A percentile compares a stretch with the other conserved stretches of the same genome.
These are phyloP conservation scores for Saccharum hybrid DNA, from an alignment of 202 grass and related monocot genomes.

Conservation along the genomic window DNA sequence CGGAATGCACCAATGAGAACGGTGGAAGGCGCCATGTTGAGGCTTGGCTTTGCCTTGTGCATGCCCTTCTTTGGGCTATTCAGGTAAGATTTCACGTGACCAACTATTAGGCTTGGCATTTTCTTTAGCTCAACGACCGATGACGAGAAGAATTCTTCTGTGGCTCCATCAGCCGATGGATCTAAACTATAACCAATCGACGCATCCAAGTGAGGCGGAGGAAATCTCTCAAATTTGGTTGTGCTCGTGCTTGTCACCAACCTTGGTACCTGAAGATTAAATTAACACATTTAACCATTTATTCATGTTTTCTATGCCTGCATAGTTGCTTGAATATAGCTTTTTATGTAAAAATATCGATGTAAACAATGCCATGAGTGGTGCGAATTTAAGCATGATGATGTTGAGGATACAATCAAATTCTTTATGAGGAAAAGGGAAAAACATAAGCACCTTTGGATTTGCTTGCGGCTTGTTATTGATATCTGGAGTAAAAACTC, in stretches of 20 bases:
- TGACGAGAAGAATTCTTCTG: slow-evolving; percentile 65
- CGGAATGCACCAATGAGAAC: slow-evolving; percentile 81
- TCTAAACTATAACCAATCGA: slow-evolving; percentile 69
- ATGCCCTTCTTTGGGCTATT: slow-evolving; percentile 56
- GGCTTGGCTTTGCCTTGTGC: slow-evolving; percentile 50
- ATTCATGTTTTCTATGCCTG: background rate
- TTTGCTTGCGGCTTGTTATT: slow-evolving; percentile 50
- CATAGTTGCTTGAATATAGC: background rate
- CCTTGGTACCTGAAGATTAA: slow-evolving; percentile 70
- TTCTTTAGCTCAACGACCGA: slow-evolving; percentile 60
- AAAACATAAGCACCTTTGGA: slow-evolving; percentile 51
- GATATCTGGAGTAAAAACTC: slow-evolving; percentile 73
- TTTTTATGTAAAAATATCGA: background rate
- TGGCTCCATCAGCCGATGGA: slow-evolving; percentile 37
- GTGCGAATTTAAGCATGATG: background rate
- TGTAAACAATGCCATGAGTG: background rate
- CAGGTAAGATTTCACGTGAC: slow-evolving; percentile 64
- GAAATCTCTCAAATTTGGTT: slow-evolving; percentile 84
- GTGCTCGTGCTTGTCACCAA: slow-evolving; percentile 75
- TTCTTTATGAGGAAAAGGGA: background rate
- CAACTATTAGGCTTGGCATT: slow-evolving; percentile 53
- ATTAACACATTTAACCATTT: background rate
- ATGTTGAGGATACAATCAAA: background rate
- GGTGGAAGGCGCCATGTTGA: slow-evolving; percentile 66
- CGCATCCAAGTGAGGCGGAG: slow-evolving; percentile 89